Base-by-base conservation (phyloP, 108 stramenopile genomes). In the Fragilariopsis cylindrus region DNA sequence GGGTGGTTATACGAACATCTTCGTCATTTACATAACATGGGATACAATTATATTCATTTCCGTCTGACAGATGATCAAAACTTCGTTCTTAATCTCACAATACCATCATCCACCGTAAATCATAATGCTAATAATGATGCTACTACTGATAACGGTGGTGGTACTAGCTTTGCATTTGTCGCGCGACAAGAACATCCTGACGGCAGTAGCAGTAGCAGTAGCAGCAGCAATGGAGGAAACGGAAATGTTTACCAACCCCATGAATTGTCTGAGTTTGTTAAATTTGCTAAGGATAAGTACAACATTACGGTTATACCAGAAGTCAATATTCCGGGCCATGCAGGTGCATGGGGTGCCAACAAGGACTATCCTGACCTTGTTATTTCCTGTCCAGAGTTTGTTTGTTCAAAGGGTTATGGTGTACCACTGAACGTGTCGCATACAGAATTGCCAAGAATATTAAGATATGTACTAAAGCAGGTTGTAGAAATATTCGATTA, bases 1-100 rank as follows among this genome's bases (percentile, higher is more conserved):
- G 65, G 48, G 8, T 82, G 81, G 81, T 58, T 82, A 5, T 68
- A 68, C 39, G 43, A 77, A 39, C 71, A 68, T 12, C 21, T 85
- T 2, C 77, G 70, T 46, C 15, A 74, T 12, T 19, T 85, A 0
- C 15, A 64, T 15, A 3, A 71, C 4, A 7, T 85, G 63, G 58
- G 68, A 46, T 82, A 79, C 72, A 85, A 82, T 57, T 72, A 75
- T 39, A 48, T 85, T 9, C 84, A 85, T 60, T 82, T 85, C 39
- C 77, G 84, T 48, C 57, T 85, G 71, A 85, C 84, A 3, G 84
- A 85, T 60, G 84, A 85, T 76, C 84, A 85, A 71, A 60, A 72
- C 11, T 81, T 81, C 41, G 70, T 72, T 57, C 42, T 81, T 48
- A 48, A 68, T 13, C 48, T 68, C 11, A 48, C 45, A 5, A 43